Evolutionary conservation across 495 filamentous ascomycete genomes (phyloP), one percentile per base, ranked within the genome.

Genomic region (Podospora anserina): DNA sequence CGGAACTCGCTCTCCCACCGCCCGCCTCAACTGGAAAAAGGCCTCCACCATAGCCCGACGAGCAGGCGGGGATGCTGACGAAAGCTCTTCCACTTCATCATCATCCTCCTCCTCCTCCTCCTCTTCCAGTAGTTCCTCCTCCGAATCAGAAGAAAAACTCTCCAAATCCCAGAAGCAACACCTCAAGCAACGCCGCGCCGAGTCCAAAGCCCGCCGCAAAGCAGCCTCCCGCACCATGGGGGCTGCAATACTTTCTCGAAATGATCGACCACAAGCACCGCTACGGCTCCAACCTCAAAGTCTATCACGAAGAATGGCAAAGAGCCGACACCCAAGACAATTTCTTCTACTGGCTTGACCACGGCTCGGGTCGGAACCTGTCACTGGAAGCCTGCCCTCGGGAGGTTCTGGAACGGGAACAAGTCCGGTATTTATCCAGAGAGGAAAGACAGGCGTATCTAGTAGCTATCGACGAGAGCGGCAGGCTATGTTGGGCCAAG

Each of bases 301-400:
- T 86, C 15, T 97, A 97, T 72, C 94, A 97, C 75, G 83, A 84
- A 53, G 87, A 89, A 66, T 97, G 94, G 94, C 92, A 93, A 76
- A 85, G 84, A 66, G 81, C 85, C 2, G 82, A 90, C 13, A 94
- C 91, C 0, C 85, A 62, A 7, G 88, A 97, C 76, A 97, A 94
- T 74, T 97, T 96, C 83, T 97, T 97, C 77, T 93, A 92, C 78
- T 97, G 94, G 93, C 83, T 97, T n/a, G 94, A 97, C 75, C 80
- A 91, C 62, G 94, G 94, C 3, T 89, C 88, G 54, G 91, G 91
- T 5, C 84, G 78, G 44, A 71, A 81, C 28, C 71, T 91, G 30
- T 84, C 89, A 54, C 72, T 91, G 13, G 78, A 82, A 5, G 78
- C 82, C 11, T 90, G 89, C 68, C 82, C 89, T 1, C 85, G 91